These are phyloP conservation scores for Amanita thiersii DNA, from an alignment of 768 basidiomycete genomes.

Conservation along the genomic window DNA sequence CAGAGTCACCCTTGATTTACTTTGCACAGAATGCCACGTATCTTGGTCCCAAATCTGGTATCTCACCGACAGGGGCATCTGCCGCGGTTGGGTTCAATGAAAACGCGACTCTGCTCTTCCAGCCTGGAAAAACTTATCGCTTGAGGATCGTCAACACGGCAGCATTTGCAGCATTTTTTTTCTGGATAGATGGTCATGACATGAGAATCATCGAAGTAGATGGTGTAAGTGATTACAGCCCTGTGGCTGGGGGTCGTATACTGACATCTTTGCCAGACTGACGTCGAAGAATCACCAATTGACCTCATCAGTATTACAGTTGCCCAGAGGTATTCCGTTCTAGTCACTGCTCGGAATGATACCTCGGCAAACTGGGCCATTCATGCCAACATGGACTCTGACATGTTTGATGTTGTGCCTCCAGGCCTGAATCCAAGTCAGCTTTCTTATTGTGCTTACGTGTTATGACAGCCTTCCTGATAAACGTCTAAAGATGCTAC, in stretches of 20 bases:
- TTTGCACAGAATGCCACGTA: constrained; percentile 72
- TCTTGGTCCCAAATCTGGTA: constrained; percentile 48
- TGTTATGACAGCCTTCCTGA: background rate
- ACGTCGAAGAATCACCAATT: constrained; percentile 65
- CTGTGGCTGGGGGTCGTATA: constrained; percentile 1
- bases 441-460: constrained; percentile 22
- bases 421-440: constrained; percentile 63
- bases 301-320: constrained; percentile 70
- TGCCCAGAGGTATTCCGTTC: constrained; percentile 89
- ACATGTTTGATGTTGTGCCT: constrained; percentile 86
- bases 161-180: constrained; percentile 68
- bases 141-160: constrained; percentile 82
- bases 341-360: constrained; percentile 87
- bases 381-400: constrained; percentile 83
- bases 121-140: constrained; percentile 85
- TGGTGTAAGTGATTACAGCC: constrained; percentile 41
- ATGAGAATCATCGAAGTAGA: constrained; percentile 83
- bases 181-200: constrained; percentile 85
- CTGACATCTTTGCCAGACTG: constrained; percentile 38
- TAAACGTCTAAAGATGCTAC: constrained; percentile 54
- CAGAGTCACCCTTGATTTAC: constrained; percentile 79
- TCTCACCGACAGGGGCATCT: constrained; percentile 39
- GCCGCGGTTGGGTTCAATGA: constrained; percentile 76
- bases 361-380: constrained; percentile 80
- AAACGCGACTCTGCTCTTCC: constrained; percentile 78